Percentiles rank a stretch among this genome's conserved stretches.
phyloP scores from a whole-genome alignment of 2,329 filamentous ascomycete genomes.

The Malbranchea zuffiana region DNA sequence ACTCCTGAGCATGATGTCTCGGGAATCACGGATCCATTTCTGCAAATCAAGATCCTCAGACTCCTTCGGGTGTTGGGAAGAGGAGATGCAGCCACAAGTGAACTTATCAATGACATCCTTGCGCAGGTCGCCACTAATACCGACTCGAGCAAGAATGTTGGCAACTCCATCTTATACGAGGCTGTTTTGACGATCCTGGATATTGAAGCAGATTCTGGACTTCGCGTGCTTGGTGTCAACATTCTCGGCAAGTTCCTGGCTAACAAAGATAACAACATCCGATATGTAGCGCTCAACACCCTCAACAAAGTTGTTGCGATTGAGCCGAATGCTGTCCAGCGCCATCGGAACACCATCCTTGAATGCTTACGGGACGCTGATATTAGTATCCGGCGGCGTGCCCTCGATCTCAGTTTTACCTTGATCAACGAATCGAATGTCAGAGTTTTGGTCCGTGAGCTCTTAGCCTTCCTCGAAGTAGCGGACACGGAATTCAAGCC shows the following conservation, averaged over 20 bases:
- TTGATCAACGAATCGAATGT: slow-evolving; percentile 96
- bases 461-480: slow-evolving; percentile 90
- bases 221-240: slow-evolving; percentile 91
- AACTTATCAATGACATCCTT: slow-evolving; percentile 96
- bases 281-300: slow-evolving; percentile 94
- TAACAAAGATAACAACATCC: slow-evolving; percentile 99
- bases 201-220: slow-evolving; percentile 90
- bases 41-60: slow-evolving; percentile 91
- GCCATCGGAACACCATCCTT: slow-evolving; percentile 92
- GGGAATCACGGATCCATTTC: slow-evolving; percentile 92
- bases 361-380: slow-evolving; percentile 94
- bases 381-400: slow-evolving; percentile 90
- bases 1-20: slow-evolving; percentile 97
- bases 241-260: slow-evolving; percentile 95
- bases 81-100: slow-evolving; percentile 77
- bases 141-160: slow-evolving; percentile 95
- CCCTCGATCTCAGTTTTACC: slow-evolving; percentile 95
- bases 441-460: slow-evolving; percentile 79
- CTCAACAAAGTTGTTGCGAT: slow-evolving; percentile 96
- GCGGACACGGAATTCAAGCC: slow-evolving; percentile 98
- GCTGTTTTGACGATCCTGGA: slow-evolving; percentile 94
- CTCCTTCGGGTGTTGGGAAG: slow-evolving; percentile 76
- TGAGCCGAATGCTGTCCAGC: slow-evolving; percentile 92
- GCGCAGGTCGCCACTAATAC: slow-evolving; percentile 97
- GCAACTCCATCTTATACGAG: slow-evolving; percentile 96